phyloP scores from a whole-genome alignment of 768 basidiomycete genomes.

The Lyophyllum shimeji region DNA sequence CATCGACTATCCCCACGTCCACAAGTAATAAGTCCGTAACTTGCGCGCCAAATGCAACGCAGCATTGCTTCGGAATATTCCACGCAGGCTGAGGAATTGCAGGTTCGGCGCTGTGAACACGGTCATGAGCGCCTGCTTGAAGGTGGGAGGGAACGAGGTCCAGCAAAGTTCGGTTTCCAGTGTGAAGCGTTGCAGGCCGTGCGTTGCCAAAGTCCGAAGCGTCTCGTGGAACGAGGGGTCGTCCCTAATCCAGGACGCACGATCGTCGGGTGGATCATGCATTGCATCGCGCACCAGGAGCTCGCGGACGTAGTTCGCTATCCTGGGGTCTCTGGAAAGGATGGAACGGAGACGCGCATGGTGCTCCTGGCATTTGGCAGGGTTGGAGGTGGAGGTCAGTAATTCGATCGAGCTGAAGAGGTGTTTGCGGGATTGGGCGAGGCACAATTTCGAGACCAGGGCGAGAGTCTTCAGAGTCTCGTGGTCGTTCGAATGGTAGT shows the following conservation, averaged over 20 bases:
- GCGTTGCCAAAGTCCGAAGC: not conserved
- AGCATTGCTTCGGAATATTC: slow-evolving; percentile 2
- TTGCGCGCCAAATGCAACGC: slow-evolving; percentile 4
- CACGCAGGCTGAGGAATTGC: slow-evolving; percentile 3
- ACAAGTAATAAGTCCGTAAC: slow-evolving; percentile 3
- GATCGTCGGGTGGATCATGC: not conserved
- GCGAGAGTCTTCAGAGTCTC: not conserved
- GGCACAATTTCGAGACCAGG: slow-evolving; percentile 2
- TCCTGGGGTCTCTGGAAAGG: not conserved
- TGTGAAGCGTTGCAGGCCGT: slow-evolving; percentile 7
- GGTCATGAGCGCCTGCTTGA: slow-evolving; percentile 7
- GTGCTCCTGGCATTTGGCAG: not conserved
- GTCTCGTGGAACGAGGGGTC: slow-evolving; percentile 8
- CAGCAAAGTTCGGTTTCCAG: slow-evolving; percentile 7
- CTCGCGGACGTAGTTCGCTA: not conserved
- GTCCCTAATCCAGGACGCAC: slow-evolving; percentile 6
- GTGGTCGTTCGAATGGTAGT: not conserved
- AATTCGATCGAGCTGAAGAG: slow-evolving; percentile 7
- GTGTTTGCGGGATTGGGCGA: slow-evolving; percentile 1
- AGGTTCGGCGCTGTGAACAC: slow-evolving; percentile 3
- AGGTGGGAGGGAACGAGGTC: not conserved
- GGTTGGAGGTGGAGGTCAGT: not conserved
- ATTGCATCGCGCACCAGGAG: slow-evolving; percentile 2
- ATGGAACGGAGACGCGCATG: slow-evolving; percentile 2
- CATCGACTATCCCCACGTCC: not conserved